phyloP scores from a whole-genome alignment of 1,284 basidiomycete species.

The Peniophora sp. region DNA sequence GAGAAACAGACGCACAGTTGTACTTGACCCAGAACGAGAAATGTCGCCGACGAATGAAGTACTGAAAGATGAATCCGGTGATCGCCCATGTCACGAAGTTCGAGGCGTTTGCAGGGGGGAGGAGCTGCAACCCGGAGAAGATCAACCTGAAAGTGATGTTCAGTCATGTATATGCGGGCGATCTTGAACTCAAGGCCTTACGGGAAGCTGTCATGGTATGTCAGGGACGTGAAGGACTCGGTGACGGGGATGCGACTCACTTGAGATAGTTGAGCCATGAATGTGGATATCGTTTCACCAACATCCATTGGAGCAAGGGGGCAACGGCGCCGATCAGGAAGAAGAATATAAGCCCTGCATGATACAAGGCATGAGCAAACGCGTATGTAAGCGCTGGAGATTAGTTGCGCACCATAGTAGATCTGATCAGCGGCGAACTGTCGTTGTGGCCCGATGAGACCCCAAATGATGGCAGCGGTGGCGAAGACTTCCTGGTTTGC shows the following conservation, averaged over 20 bases:
- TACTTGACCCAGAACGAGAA: conserved; percentile 30
- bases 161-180: neutral
- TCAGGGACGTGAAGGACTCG: neutral
- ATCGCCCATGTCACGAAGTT: conserved; percentile 34
- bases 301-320: conserved; percentile 34
- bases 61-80: conserved; percentile 26
- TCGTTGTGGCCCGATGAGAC: conserved; percentile 25
- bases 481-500: conserved; percentile 27
- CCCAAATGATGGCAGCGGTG: conserved; percentile 25
- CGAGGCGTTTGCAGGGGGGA: conserved; percentile 33
- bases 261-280: conserved; percentile 38
- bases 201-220: too few species aligned
- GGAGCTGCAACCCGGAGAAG: conserved; percentile 23
- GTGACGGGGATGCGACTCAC: conserved; percentile 5
- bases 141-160: conserved; percentile 15
- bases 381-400: neutral
- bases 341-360: conserved; percentile 29
- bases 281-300: conserved; percentile 35
- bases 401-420: conserved; percentile 22
- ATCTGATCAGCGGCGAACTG: conserved; percentile 29
- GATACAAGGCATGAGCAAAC: too few species aligned
- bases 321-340: conserved; percentile 37
- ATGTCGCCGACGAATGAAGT: conserved; percentile 17
- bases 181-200: too few species aligned
- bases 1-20: conserved; percentile 34